A percentile compares a stretch with the other conserved stretches of the same genome.
Conservation (phyloP, 2,329 filamentous ascomycete species). For the Ophiostoma triangulosporum region DNA sequence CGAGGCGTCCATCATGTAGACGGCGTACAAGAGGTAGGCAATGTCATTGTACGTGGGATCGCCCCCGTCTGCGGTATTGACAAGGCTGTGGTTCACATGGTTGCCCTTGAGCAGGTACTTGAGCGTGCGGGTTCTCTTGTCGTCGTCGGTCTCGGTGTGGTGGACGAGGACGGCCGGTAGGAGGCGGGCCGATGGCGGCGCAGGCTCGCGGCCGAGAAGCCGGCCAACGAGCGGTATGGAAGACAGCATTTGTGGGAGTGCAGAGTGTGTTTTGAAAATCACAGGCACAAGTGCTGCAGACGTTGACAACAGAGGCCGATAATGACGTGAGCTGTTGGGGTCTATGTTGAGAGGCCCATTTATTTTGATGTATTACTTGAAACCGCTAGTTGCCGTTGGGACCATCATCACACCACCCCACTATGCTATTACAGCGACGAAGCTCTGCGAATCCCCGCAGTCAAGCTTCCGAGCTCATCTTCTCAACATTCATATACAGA, state of each 20-base stretch:
- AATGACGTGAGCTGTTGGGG: not conserved
- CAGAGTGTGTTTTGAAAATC: not conserved
- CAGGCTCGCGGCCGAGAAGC: slow-evolving; percentile 13
- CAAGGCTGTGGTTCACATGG: slow-evolving; percentile 77
- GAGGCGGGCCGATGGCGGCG: slow-evolving; percentile 28
- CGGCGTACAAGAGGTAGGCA: slow-evolving; percentile 68
- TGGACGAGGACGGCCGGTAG: slow-evolving; percentile 60
- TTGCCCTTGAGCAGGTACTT: slow-evolving; percentile 88
- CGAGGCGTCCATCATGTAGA: slow-evolving; percentile 71
- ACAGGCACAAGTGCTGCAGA: not conserved
- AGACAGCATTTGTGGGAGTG: slow-evolving; percentile 15
- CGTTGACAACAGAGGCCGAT: not conserved
- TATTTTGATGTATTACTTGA: not conserved
- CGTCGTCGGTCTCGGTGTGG: slow-evolving; percentile 64
- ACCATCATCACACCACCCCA: not conserved
- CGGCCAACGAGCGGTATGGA: slow-evolving; percentile 15
- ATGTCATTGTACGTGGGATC: slow-evolving; percentile 64
- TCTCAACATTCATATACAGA: not conserved
- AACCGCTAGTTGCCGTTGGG: not conserved
- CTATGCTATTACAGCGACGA: not conserved
- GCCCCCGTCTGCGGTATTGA: slow-evolving; percentile 24
- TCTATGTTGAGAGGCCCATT: not conserved
- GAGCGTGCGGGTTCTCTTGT: slow-evolving; percentile 67
- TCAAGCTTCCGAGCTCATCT: not conserved
- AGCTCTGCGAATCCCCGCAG: not conserved